These are phyloP conservation scores for Taphrina populina DNA, from an alignment of 1,139 yeast genomes.

Conservation along the genomic window DNA sequence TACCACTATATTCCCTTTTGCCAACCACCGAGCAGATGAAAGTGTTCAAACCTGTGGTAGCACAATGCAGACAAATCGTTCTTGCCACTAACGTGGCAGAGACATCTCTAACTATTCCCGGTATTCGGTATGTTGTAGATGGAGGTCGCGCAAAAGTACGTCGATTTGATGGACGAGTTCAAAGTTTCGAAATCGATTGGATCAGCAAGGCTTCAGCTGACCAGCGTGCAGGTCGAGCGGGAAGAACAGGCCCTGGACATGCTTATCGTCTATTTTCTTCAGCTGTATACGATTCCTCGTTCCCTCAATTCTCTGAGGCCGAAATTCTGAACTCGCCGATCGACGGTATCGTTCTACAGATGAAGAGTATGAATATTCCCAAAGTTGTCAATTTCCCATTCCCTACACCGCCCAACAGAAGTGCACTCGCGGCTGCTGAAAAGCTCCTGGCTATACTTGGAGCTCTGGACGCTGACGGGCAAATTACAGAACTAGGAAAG, in stretches of 20 bases:
- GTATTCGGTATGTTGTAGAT: slow-evolving; percentile 90
- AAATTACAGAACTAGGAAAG: slow-evolving; percentile 73
- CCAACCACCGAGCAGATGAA: slow-evolving; percentile 95
- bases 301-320: slow-evolving; percentile 77
- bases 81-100: slow-evolving; percentile 98
- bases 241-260: slow-evolving; percentile 99
- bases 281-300: slow-evolving; percentile 88
- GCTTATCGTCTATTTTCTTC: slow-evolving; percentile 90
- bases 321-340: slow-evolving; percentile 95
- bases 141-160: slow-evolving; percentile 93
- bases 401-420: slow-evolving; percentile 86
- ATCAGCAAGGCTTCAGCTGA: slow-evolving; percentile 92
- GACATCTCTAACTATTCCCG: slow-evolving; percentile 94
- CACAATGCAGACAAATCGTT: slow-evolving; percentile 80
- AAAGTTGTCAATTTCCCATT: slow-evolving; percentile 89
- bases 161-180: slow-evolving; percentile 77
- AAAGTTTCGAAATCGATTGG: slow-evolving; percentile 90
- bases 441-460: slow-evolving; percentile 69
- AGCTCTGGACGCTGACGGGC: slow-evolving; percentile 60
- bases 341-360: slow-evolving; percentile 86
- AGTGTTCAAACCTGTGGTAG: slow-evolving; percentile 82
- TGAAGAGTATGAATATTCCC: slow-evolving; percentile 97
- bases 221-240: slow-evolving; percentile 97
- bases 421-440: slow-evolving; percentile 63
- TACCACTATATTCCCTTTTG: slow-evolving; percentile 85